Evolutionary conservation across 352 stramenopile genomes (phyloP).

Genomic region (Phytophthora crassamura): DNA sequence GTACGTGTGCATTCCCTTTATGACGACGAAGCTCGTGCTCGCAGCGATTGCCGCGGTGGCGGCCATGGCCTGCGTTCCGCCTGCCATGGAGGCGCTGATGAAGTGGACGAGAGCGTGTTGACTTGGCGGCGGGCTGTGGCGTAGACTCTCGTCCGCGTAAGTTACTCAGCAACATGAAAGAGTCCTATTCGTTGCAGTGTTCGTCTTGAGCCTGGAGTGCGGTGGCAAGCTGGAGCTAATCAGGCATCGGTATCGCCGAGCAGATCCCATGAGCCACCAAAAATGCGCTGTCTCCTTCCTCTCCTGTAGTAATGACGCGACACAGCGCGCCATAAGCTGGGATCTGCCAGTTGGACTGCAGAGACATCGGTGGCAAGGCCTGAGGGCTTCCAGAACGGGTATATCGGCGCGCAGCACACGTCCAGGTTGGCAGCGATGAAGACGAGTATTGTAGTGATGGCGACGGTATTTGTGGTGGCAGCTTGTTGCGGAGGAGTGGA

Average conservation of each 20-base stretch:
- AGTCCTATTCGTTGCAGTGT: slow-evolving; percentile 27
- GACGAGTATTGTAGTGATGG: slow-evolving; percentile 13
- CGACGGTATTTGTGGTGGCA: slow-evolving; percentile 5
- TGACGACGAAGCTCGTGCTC: slow-evolving; percentile 17
- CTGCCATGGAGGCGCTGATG: slow-evolving; percentile 29
- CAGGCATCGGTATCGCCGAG: slow-evolving; percentile 10
- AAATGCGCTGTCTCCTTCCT: slow-evolving; percentile 23
- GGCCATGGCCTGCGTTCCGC: slow-evolving; percentile 15
- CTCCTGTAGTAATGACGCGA: slow-evolving; percentile 23
- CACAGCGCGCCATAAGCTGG: slow-evolving; percentile 26
- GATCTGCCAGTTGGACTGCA: slow-evolving; percentile 21
- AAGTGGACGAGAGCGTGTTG: slow-evolving; percentile 23
- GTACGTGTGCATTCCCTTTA: slow-evolving; percentile 29
- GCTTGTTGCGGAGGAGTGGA: slow-evolving; percentile 1
- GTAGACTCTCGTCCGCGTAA: slow-evolving; percentile 33
- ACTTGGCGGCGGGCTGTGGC: slow-evolving; percentile 8
- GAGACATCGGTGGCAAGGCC: slow-evolving; percentile 1
- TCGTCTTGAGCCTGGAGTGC: slow-evolving; percentile 3
- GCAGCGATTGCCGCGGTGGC: slow-evolving; percentile 13
- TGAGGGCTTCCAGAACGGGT: slow-evolving; percentile 12
- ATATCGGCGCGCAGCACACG: slow-evolving; percentile 19
- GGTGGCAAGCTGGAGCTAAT: slow-evolving; percentile 1
- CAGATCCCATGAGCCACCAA: slow-evolving; percentile 28
- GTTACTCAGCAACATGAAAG: slow-evolving; percentile 41
- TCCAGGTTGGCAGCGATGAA: slow-evolving; percentile 23